Evolutionary conservation across 768 basidiomycete genomes (phyloP).

Genomic region (Nidularia sp.): DNA sequence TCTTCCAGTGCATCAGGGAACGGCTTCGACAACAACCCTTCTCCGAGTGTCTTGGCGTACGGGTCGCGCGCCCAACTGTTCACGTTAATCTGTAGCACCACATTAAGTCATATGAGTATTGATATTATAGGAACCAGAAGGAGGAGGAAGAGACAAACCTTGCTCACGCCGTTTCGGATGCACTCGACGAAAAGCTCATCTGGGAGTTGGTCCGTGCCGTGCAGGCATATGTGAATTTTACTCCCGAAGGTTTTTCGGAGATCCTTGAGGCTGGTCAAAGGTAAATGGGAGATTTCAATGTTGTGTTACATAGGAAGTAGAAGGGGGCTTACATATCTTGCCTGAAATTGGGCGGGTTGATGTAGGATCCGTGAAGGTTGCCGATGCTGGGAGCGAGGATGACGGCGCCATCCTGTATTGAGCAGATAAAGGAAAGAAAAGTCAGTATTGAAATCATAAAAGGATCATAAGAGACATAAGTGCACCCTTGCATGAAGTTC

Average conservation of each 20-base stretch:
- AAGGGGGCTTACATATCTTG: constrained; percentile 31
- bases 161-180: constrained; percentile 41
- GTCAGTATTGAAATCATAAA: not conserved
- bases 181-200: constrained; percentile 40
- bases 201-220: constrained; percentile 41
- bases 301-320: not conserved
- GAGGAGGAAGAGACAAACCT: constrained; percentile 16
- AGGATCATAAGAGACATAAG: not conserved
- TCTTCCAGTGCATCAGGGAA: constrained; percentile 43
- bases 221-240: constrained; percentile 33
- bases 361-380: constrained; percentile 41
- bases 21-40: constrained; percentile 25
- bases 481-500: constrained; percentile 35
- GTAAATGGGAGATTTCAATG: not conserved
- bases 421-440: not conserved
- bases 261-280: constrained; percentile 25
- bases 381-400: constrained; percentile 46
- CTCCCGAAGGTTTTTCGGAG: constrained; percentile 29
- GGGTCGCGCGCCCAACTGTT: constrained; percentile 44
- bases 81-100: constrained; percentile 30
- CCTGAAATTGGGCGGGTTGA: constrained; percentile 40
- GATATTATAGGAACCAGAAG: not conserved
- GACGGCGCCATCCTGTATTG: constrained; percentile 32
- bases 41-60: constrained; percentile 30
- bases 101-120: not conserved